phyloP scores from a whole-genome alignment of 2,329 filamentous ascomycete genomes.

The Myriosclerotinia scirpicola region DNA sequence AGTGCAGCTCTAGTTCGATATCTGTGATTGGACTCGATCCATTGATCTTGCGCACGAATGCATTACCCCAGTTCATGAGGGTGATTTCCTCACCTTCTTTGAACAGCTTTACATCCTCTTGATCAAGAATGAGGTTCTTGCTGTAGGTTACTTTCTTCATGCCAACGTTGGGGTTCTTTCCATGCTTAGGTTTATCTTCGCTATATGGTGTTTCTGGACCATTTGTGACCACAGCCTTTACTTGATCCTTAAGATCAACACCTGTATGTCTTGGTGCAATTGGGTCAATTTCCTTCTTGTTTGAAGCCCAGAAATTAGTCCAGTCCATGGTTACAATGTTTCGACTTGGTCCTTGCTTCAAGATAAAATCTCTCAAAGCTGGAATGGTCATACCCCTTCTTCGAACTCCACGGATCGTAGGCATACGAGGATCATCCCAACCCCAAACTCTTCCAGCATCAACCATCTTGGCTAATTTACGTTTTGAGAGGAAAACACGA shows the following conservation, averaged over 20 bases:
- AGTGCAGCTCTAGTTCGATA: slow-evolving; percentile 81
- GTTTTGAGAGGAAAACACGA: slow-evolving; percentile 78
- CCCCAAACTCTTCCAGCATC: slow-evolving; percentile 74
- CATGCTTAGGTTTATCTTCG: slow-evolving; percentile 81
- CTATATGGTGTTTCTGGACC: slow-evolving; percentile 60
- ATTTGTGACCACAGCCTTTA: slow-evolving; percentile 69
- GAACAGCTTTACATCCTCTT: slow-evolving; percentile 80
- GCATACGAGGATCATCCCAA: slow-evolving; percentile 87
- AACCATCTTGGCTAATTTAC: slow-evolving; percentile 81
- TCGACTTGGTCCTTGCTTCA: slow-evolving; percentile 80
- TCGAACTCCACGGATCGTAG: slow-evolving; percentile 76
- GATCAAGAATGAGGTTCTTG: slow-evolving; percentile 75
- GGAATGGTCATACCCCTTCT: slow-evolving; percentile 77
- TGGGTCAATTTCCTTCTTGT: slow-evolving; percentile 83
- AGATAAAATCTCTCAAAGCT: slow-evolving; percentile 78
- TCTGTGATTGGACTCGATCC: slow-evolving; percentile 61
- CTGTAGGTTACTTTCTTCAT: slow-evolving; percentile 83
- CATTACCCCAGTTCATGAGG: slow-evolving; percentile 95
- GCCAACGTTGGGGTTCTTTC: slow-evolving; percentile 83
- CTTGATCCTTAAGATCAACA: slow-evolving; percentile 67
- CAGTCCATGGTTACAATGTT: slow-evolving; percentile 85
- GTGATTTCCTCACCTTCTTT: slow-evolving; percentile 88
- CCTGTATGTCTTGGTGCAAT: slow-evolving; percentile 73
- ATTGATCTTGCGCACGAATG: slow-evolving; percentile 68
- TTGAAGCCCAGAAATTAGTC: slow-evolving; percentile 67